Base-by-base conservation (phyloP, 2,329 filamentous ascomycete species). In the Penicillium sp. region DNA sequence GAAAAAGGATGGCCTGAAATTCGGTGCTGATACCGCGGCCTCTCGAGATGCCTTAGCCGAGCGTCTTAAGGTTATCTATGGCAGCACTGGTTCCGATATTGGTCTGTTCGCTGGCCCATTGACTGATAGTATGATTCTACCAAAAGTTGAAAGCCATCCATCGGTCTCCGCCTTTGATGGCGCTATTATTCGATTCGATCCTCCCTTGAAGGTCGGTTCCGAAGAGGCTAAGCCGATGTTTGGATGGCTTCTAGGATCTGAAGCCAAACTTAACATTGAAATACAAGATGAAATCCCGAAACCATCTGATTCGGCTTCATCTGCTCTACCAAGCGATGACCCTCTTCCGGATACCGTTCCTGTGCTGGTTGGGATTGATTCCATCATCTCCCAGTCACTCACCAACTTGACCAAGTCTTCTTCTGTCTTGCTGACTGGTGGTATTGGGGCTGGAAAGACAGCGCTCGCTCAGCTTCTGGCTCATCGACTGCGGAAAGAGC, bases 371-470 rank as follows among this genome's bases (percentile, higher is more conserved):
- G 91, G 90, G 1, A 91, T 97, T 47, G 89, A 97, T 58, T 73
- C 77, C 1, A 72, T 94, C 0, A 77, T 95, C 23, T 75, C 79
- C 5, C 82, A 88, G 55, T 75, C 95, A 16, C 76, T 85, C 49
- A 84, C 81, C 1, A 87, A 94, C 57, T 73, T 98, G 3, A 81
- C 84, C 0, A 87, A 95, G 57, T 81, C 87, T 54, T 96, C 91
- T 0, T 97, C 93, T 0, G 87, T 96, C 1, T 75, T 98, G 20
- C 69, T 98, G 35, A 94, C 89, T 0, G 93, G 93, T 31, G 88
- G 87, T 0, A 80, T 95, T 55, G 93, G 93, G 0, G 85, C 90
- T 18, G 93, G 93, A 22, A 98, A 98, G 71, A 89, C 88, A 2
- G 83, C 84, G 0, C 79, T 96, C 23, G 81, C 87, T 3, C 86